A percentile compares a stretch with the other conserved stretches of the same genome.
These are phyloP conservation scores for Colletotrichum navitas DNA, from an alignment of 2,329 filamentous ascomycete genomes.

Conservation along the genomic window DNA sequence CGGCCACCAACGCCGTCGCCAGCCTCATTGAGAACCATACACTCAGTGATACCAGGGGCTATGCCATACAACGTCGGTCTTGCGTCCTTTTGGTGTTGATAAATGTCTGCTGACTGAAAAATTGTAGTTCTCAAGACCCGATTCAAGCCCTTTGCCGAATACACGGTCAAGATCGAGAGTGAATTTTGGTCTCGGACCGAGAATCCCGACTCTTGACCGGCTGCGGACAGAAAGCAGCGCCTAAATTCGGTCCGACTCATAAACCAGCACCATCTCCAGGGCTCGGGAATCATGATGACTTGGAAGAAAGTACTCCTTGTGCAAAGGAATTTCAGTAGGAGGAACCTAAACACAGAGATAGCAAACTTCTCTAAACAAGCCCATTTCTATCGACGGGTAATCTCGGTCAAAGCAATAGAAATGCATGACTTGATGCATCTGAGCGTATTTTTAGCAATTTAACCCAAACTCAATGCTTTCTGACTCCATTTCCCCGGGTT, in stretches of 20 bases:
- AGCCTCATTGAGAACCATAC: neutral
- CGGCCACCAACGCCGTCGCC: neutral
- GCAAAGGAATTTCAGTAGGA: neutral
- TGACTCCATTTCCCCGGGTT: neutral
- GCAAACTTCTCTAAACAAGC: neutral
- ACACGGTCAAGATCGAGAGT: neutral
- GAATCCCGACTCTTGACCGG: too few species aligned
- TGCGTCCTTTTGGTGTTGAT: neutral
- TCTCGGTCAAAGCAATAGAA: neutral
- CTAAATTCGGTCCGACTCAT: too few species aligned
- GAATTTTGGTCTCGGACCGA: neutral
- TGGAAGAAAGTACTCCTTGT: too few species aligned
- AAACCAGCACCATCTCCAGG: neutral
- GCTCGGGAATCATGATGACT: neutral
- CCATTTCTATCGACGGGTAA: neutral
- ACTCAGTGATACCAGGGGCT: too few species aligned
- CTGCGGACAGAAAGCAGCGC: neutral
- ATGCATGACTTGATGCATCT: neutral
- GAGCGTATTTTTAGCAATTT: neutral
- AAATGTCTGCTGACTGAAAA: neutral
- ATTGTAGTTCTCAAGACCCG: neutral
- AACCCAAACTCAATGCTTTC: neutral
- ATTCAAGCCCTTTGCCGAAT: neutral
- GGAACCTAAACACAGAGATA: neutral
- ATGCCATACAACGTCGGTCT: neutral